Conservation (phyloP, 495 filamentous ascomycete species). For the Penicillium psychrofluorescens region DNA sequence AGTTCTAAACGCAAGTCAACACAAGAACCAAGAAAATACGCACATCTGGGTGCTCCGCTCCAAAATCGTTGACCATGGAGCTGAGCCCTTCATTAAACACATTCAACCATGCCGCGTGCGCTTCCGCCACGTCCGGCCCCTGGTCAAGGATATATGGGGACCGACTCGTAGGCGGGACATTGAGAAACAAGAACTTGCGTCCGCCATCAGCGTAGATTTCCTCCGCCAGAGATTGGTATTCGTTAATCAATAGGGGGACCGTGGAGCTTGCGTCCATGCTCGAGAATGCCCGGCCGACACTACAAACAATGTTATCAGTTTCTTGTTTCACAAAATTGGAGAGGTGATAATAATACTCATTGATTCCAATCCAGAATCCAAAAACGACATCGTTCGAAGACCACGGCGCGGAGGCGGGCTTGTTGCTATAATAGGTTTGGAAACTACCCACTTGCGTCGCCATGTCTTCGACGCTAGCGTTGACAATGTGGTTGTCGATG, state of each 20-base stretch:
- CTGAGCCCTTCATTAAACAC: constrained; percentile 22
- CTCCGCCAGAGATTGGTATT: constrained; percentile 48
- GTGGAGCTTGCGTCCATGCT: constrained; percentile 34
- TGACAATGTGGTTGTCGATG: constrained; percentile 42
- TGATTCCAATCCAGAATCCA: constrained; percentile 71
- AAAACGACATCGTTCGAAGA: constrained; percentile 53
- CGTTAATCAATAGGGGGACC: constrained; percentile 47
- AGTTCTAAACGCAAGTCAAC: neutral
- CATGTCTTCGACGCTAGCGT: constrained; percentile 18
- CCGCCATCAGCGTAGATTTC: constrained; percentile 57
- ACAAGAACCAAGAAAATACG: neutral
- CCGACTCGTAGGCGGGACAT: constrained; percentile 66
- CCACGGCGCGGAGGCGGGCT: constrained; percentile 48
- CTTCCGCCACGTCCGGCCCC: constrained; percentile 13
- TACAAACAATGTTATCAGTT: constrained; percentile 1
- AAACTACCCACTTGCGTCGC: constrained; percentile 23
- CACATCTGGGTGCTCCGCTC: constrained; percentile 17
- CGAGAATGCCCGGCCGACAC: constrained; percentile 56
- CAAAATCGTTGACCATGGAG: constrained; percentile 19
- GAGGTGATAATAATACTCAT: constrained; percentile 43
- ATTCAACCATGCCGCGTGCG: constrained; percentile 22
- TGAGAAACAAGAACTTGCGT: constrained; percentile 68
- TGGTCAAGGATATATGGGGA: constrained; percentile 43
- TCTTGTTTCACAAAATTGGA: neutral
- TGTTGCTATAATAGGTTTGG: constrained; percentile 16